Base-by-base conservation (phyloP, 2,329 filamentous ascomycete species). In the Fusarium tjaetaba region DNA sequence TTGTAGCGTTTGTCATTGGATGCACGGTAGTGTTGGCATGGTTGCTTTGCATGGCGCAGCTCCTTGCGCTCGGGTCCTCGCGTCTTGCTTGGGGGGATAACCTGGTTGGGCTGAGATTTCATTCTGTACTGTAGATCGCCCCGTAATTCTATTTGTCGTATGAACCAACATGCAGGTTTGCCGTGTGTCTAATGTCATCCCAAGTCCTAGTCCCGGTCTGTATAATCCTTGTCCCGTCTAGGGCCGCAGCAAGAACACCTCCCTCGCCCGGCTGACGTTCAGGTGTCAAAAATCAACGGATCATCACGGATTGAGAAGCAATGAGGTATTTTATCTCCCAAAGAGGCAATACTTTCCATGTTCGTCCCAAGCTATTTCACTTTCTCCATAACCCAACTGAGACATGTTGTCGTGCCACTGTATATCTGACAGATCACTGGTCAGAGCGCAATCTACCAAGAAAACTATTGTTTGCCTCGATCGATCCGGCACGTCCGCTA, bases 1-100 rank as follows among this genome's bases (percentile, higher is more conserved):
- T 80, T 45, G 36, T 30, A 4, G 42, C 77, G 8, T 79, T 80
- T 58, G 26, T 71, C 7, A 13, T 78, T 58, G 77, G 73, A 24
- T 53, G 68, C 38, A 20, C 43, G 34, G 7, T 14, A 18, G 38
- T 57, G 24, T 4, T 64, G 13, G 57, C 53, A 49, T 68, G 49
- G 28, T 48, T 38, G 13, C 34, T 63, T 26, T 52, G 57, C 22
- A 34, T 69, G 28, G 34, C n/a, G 4, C 38, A 69, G 32, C n/a
- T 69, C 4, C 26, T 68, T 36, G 30, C 22, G 15, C 24, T 48
- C 7, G 46, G 53, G 7, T 53, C 38, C 20, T 51, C 38, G 30
- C 57, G 34, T 18, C n/a, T 32, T 16, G 18, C 42, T 43, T 28
- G 18, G 26, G 32, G 13, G 36, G 8, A 38, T 7, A 34, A 18